phyloP scores from a whole-genome alignment of 1,139 yeast genomes.

The Candida dubliniensis region DNA sequence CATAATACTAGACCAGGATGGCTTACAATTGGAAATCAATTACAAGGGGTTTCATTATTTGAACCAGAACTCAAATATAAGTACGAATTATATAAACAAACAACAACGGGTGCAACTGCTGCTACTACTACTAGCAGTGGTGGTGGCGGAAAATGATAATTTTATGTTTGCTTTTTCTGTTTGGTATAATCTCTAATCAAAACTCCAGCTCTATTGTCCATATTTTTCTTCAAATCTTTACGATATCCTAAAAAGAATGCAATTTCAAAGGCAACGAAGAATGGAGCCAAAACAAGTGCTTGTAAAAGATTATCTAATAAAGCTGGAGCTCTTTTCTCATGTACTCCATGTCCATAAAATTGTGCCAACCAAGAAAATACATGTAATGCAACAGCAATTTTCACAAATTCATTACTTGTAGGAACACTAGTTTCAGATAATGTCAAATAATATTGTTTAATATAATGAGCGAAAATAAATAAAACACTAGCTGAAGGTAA shows the following conservation, averaged over 20 bases:
- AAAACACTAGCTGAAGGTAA: constrained; percentile 37
- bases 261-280: constrained; percentile 78
- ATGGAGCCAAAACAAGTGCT: constrained; percentile 89
- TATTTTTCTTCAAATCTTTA: constrained; percentile 50
- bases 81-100: constrained; percentile 25
- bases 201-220: constrained; percentile 54
- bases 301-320: constrained; percentile 77
- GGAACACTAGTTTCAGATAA: constrained; percentile 23
- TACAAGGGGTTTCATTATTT: constrained; percentile 56
- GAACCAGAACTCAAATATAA: constrained; percentile 56
- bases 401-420: constrained; percentile 22
- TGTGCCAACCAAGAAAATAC: constrained; percentile 76
- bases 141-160: background rate
- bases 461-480: constrained; percentile 43
- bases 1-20: constrained; percentile 88
- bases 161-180: constrained; percentile 11
- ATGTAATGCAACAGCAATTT: constrained; percentile 42
- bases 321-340: constrained; percentile 86
- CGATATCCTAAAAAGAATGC: constrained; percentile 67
- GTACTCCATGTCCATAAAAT: constrained; percentile 83
- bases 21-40: constrained; percentile 86
- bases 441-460: constrained; percentile 22
- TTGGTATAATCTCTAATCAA: constrained; percentile 26
- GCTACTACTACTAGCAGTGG: background rate
- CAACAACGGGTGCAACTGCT: background rate